A percentile compares a stretch with the other conserved stretches of the same genome.
phyloP scores from a whole-genome alignment of 306 rosid species.

The Hippophae rhamnoides region DNA sequence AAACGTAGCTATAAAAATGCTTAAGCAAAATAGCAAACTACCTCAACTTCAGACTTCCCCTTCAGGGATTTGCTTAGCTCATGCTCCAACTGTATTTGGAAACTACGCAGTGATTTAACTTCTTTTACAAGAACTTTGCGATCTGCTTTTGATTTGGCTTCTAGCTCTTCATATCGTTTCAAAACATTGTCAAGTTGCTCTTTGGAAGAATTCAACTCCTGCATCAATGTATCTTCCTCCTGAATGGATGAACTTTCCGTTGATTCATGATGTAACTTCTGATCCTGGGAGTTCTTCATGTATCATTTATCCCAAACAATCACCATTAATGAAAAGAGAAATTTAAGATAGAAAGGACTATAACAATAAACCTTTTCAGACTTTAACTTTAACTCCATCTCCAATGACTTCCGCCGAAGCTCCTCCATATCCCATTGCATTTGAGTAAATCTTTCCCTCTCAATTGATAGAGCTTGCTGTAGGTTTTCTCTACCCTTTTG shows the following conservation, averaged over 20 bases:
- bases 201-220: slow-evolving; percentile 49
- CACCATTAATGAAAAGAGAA: slow-evolving; percentile 9
- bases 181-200: slow-evolving; percentile 54
- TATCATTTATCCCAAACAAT: slow-evolving; percentile 13
- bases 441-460: slow-evolving; percentile 88
- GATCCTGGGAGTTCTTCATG: slow-evolving; percentile 37
- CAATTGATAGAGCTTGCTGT: slow-evolving; percentile 86
- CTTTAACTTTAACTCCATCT: slow-evolving; percentile 83
- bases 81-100: slow-evolving; percentile 51
- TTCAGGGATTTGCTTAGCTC: slow-evolving; percentile 48
- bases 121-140: slow-evolving; percentile 84
- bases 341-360: slow-evolving; percentile 18
- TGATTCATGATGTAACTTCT: slow-evolving; percentile 26
- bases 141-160: slow-evolving; percentile 86
- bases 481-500: slow-evolving; percentile 86
- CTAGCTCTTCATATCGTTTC: slow-evolving; percentile 70
- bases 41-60: slow-evolving; percentile 44
- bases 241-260: slow-evolving; percentile 28
- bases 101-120: slow-evolving; percentile 83
- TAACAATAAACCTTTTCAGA: slow-evolving; percentile 45
- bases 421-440: slow-evolving; percentile 99
- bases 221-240: slow-evolving; percentile 40
- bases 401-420: slow-evolving; percentile 81
- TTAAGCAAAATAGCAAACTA: slow-evolving; percentile 9
- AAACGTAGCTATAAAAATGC: not conserved